Conservation (phyloP, 1,139 yeast species). For the Magnusiomyces fungicola region DNA sequence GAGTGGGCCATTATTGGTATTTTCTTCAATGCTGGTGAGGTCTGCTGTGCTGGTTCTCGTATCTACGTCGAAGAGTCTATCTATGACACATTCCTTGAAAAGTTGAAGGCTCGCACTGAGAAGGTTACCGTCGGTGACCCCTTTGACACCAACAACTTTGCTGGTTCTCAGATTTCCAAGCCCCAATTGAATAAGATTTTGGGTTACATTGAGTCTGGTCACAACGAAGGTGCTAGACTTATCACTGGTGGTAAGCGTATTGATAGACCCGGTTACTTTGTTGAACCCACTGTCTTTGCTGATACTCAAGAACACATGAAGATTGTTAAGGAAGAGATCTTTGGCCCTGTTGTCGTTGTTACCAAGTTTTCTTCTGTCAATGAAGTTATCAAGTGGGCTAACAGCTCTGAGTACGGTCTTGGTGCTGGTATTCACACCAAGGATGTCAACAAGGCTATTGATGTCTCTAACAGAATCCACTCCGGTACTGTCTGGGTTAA, state of each 20-base stretch:
- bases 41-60: slow-evolving; percentile 81
- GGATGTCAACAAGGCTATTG: slow-evolving; percentile 50
- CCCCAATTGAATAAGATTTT: slow-evolving; percentile 70
- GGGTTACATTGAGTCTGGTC: slow-evolving; percentile 64
- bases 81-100: slow-evolving; percentile 56
- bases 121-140: slow-evolving; percentile 56
- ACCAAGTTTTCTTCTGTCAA: slow-evolving; percentile 66
- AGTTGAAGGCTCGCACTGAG: slow-evolving; percentile 47
- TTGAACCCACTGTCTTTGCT: slow-evolving; percentile 73
- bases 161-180: slow-evolving; percentile 82
- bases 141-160: slow-evolving; percentile 60
- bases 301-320: slow-evolving; percentile 60
- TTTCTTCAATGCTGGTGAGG: slow-evolving; percentile 78
- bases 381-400: slow-evolving; percentile 63
- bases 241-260: slow-evolving; percentile 71
- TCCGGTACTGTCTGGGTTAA: slow-evolving; percentile 82
- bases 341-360: slow-evolving; percentile 77
- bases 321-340: slow-evolving; percentile 75
- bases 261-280: slow-evolving; percentile 58
- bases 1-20: slow-evolving; percentile 51
- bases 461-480: slow-evolving; percentile 57
- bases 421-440: slow-evolving; percentile 82
- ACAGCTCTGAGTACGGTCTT: slow-evolving; percentile 70
- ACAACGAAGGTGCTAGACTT: slow-evolving; percentile 65
- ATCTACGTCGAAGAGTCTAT: slow-evolving; percentile 66